Percentiles rank a stretch among this genome's conserved stretches.
These are phyloP conservation scores for Craterostigma plantagineum DNA, from an alignment of 257 asterid genomes.

Conservation along the genomic window DNA sequence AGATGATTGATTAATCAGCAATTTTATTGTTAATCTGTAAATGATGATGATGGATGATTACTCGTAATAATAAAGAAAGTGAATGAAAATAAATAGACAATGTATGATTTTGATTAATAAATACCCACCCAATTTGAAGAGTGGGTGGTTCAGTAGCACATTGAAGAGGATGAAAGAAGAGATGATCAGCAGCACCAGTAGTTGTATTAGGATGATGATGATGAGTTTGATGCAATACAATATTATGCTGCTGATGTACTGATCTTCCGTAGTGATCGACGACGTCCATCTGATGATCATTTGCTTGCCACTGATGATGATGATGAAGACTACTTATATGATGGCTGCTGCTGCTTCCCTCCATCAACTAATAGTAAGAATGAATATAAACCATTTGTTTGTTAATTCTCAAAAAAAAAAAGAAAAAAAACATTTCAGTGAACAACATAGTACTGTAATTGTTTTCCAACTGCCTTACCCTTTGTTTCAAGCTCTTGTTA, in stretches of 20 bases:
- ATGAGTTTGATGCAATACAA: neutral
- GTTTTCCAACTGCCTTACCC: slow-evolving; percentile 27
- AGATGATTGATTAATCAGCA: no score
- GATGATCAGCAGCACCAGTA: slow-evolving; percentile 2
- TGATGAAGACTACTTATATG: slow-evolving; percentile 17
- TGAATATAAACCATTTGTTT: no score
- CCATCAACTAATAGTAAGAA: slow-evolving; percentile 78
- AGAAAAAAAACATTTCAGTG: no score
- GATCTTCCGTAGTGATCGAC: slow-evolving; percentile 51
- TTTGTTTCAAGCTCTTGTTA: slow-evolving; percentile 64
- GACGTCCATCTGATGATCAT: slow-evolving; percentile 54
- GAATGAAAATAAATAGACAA: neutral
- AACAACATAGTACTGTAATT: no score
- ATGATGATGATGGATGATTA: neutral
- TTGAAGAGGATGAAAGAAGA: slow-evolving; percentile 66
- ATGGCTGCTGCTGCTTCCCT: slow-evolving; percentile 40
- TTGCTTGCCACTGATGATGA: slow-evolving; percentile 40
- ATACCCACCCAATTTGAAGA: slow-evolving; percentile 91
- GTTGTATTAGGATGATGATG: slow-evolving; percentile 31
- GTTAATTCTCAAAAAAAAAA: no score
- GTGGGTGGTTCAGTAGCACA: slow-evolving; percentile 47
- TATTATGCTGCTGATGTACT: neutral
- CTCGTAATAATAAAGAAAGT: no score
- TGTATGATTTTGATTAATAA: no score
- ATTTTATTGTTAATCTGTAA: neutral